Conservation (phyloP, 768 basidiomycete genomes). For the Obba rivulosa region DNA sequence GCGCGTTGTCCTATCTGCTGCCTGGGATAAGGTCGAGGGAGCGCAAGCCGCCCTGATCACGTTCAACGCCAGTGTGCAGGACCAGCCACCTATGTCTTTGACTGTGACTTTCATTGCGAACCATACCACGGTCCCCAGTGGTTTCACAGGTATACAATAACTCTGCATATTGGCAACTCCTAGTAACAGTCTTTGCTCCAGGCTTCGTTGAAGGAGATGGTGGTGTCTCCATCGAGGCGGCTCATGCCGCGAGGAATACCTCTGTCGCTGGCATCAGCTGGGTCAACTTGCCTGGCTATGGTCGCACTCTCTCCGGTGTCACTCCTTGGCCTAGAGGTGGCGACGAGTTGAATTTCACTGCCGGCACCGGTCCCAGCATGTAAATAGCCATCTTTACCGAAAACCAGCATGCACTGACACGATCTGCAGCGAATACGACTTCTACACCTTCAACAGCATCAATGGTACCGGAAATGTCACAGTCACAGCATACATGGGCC, state of each 20-base stretch:
- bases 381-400: constrained; percentile 22
- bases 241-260: constrained; percentile 44
- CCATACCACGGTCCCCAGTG: constrained; percentile 30
- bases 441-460: constrained; percentile 52
- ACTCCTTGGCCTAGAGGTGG: constrained; percentile 53
- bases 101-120: constrained; percentile 26
- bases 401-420: neutral
- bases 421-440: constrained; percentile 52
- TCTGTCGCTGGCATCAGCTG: constrained; percentile 49
- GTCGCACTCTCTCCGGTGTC: constrained; percentile 54
- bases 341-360: constrained; percentile 49
- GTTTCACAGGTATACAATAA: constrained; percentile 41
- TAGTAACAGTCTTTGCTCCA: neutral
- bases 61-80: constrained; percentile 40
- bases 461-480: constrained; percentile 37
- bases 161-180: neutral
- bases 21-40: constrained; percentile 45
- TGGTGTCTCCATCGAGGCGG: constrained; percentile 64
- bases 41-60: constrained; percentile 37
- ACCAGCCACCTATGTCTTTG: constrained; percentile 29
- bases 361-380: constrained; percentile 60
- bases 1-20: constrained; percentile 50
- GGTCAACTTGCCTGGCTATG: constrained; percentile 56
- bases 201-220: constrained; percentile 64
- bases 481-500: constrained; percentile 43